These are phyloP conservation scores for Vanrija humicola DNA, from an alignment of 1,284 basidiomycete genomes.

Conservation along the genomic window DNA sequence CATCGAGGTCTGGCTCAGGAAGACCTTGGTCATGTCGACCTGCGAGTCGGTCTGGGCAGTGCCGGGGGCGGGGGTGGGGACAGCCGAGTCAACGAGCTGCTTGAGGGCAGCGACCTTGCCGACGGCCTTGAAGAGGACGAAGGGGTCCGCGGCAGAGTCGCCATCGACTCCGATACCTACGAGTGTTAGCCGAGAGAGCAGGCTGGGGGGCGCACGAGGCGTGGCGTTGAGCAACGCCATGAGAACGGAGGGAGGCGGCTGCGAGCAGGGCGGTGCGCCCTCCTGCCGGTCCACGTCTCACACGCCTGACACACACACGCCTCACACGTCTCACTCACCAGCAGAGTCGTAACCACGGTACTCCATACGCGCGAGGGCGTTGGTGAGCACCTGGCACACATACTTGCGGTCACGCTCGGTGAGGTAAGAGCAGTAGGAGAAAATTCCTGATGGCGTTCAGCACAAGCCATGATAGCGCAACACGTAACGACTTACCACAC, in stretches of 20 bases:
- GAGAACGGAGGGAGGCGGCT: too few relatives aligned
- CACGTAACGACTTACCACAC: constrained; percentile 13
- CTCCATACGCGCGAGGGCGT: constrained; percentile 90
- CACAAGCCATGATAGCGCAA: not conserved
- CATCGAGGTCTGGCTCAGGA: constrained; percentile 88
- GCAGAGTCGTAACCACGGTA: constrained; percentile 99
- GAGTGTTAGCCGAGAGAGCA: not conserved
- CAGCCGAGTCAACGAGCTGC: constrained; percentile 78
- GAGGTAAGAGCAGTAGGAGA: constrained; percentile 88
- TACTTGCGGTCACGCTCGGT: constrained; percentile 93
- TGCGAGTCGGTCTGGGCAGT: constrained; percentile 25
- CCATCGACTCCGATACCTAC: constrained; percentile 89
- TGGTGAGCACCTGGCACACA: constrained; percentile 85
- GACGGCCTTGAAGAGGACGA: constrained; percentile 94
- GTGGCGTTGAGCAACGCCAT: too few relatives aligned
- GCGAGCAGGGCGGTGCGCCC: too few relatives aligned
- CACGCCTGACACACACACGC: not conserved
- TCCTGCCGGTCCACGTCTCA: too few relatives aligned
- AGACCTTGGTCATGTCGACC: constrained; percentile 76
- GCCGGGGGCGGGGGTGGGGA: constrained; percentile 26
- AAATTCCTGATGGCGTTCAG: constrained; percentile 63
- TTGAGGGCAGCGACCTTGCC: constrained; percentile 95
- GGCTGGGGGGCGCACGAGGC: too few relatives aligned
- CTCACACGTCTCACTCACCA: constrained; percentile 42
- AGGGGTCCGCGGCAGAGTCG: constrained; percentile 63